Conservation (phyloP, 208 protist genomes). For the Leishmania martiniquensis region DNA sequence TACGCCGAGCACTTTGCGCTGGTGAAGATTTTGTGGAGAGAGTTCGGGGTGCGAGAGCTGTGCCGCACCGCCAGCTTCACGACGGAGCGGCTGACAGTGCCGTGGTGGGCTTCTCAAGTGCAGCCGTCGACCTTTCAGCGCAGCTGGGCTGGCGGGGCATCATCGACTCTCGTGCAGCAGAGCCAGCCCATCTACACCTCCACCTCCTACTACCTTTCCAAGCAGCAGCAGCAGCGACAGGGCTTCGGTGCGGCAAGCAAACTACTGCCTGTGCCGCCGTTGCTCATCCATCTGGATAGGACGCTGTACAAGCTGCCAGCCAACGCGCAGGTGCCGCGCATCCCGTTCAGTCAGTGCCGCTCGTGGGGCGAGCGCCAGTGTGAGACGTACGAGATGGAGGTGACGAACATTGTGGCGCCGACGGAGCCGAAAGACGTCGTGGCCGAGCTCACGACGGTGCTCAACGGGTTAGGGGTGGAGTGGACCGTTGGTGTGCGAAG, state of each 20-base stretch:
- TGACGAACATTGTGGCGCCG: slow-evolving; percentile 41
- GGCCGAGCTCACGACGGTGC: slow-evolving; percentile 39
- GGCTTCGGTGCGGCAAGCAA: not conserved
- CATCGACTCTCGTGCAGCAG: not conserved
- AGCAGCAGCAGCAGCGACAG: slow-evolving; percentile 27
- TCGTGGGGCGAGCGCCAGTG: slow-evolving; percentile 27
- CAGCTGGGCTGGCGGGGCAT: slow-evolving; percentile 10
- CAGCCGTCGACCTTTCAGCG: slow-evolving; percentile 36
- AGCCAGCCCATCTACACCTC: slow-evolving; percentile 25
- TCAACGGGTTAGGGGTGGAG: slow-evolving; percentile 60
- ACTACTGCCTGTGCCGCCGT: slow-evolving; percentile 24
- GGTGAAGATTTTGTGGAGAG: slow-evolving; percentile 50
- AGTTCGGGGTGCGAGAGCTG: slow-evolving; percentile 55
- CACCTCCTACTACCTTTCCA: slow-evolving; percentile 20
- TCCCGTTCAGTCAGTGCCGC: slow-evolving; percentile 25
- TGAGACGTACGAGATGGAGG: slow-evolving; percentile 66
- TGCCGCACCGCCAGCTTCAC: slow-evolving; percentile 48
- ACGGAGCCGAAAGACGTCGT: slow-evolving; percentile 40
- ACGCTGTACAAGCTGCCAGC: slow-evolving; percentile 48
- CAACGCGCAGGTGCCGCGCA: slow-evolving; percentile 14
- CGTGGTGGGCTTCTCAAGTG: slow-evolving; percentile 47
- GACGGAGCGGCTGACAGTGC: slow-evolving; percentile 55
- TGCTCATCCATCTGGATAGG: slow-evolving; percentile 61
- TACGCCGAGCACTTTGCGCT: slow-evolving; percentile 52
- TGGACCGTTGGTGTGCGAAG: slow-evolving; percentile 51